Evolutionary conservation across 1,284 basidiomycete genomes (phyloP).

Genomic region (Heterobasidion irregulare): DNA sequence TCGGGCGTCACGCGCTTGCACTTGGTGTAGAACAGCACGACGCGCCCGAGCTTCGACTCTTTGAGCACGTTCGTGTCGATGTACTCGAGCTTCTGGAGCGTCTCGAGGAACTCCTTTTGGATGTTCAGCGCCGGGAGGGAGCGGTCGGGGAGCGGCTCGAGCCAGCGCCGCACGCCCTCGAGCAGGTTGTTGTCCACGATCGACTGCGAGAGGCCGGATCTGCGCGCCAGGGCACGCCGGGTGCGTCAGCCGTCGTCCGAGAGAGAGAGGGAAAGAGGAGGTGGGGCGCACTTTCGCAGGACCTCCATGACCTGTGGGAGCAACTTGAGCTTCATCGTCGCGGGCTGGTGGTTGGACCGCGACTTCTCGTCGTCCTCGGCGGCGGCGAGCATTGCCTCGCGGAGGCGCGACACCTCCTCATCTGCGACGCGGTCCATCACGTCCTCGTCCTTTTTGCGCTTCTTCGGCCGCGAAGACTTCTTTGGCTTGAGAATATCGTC

Average conservation of each 20-base stretch:
- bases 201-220: conserved; percentile 82
- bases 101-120: conserved; percentile 86
- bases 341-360: conserved; percentile 80
- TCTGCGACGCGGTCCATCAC: conserved; percentile 84
- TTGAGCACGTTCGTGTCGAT: conserved; percentile 91
- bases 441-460: conserved; percentile 76
- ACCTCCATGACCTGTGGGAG: conserved; percentile 89
- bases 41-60: conserved; percentile 85
- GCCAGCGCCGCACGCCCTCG: conserved; percentile 86
- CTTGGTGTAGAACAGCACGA: conserved; percentile 95
- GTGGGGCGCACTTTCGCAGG: conserved; percentile 75
- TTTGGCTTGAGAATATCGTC: conserved; percentile 83
- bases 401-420: conserved; percentile 80
- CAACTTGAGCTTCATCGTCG: conserved; percentile 78
- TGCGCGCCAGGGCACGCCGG: conserved; percentile 1
- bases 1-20: conserved; percentile 82
- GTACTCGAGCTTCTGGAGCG: conserved; percentile 74
- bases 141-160: conserved; percentile 90
- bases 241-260: background rate
- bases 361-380: conserved; percentile 81
- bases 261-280: background rate
- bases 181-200: conserved; percentile 95
- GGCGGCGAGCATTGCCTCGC: conserved; percentile 82
- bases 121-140: conserved; percentile 95
- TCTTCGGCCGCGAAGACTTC: conserved; percentile 51